Percentiles rank a stretch among this genome's conserved stretches.
These are phyloP conservation scores for Starmerella riodocensis DNA, from an alignment of 805 yeast genomes.

Conservation along the genomic window DNA sequence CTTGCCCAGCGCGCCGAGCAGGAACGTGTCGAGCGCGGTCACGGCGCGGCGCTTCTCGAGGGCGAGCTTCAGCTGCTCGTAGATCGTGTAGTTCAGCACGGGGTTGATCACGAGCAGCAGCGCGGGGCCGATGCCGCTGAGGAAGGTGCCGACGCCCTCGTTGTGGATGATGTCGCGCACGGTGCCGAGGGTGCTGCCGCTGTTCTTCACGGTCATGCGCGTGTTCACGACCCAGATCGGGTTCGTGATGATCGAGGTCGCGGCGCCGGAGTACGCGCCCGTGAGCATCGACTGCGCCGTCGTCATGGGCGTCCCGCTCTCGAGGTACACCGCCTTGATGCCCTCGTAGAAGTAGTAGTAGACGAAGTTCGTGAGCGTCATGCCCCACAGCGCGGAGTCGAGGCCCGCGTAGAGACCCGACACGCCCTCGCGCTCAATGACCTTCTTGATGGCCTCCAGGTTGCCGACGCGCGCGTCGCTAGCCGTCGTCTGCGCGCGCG, in stretches of 20 bases:
- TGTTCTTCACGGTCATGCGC: slow-evolving; percentile 53
- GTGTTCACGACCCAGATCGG: slow-evolving; percentile 97
- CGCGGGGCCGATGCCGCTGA: slow-evolving; percentile 82
- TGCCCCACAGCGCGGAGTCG: slow-evolving; percentile 77
- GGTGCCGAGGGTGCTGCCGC: slow-evolving; percentile 40
- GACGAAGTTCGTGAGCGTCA: slow-evolving; percentile 71
- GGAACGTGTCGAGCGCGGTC: slow-evolving; percentile 63
- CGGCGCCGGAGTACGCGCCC: slow-evolving; percentile 78
- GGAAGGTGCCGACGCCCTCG: slow-evolving; percentile 61
- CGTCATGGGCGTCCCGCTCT: slow-evolving; percentile 26
- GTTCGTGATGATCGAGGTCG: slow-evolving; percentile 68
- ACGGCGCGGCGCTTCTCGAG: slow-evolving; percentile 43
- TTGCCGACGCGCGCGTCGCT: slow-evolving; percentile 21
- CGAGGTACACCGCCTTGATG: slow-evolving; percentile 29
- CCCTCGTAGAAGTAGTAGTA: slow-evolving; percentile 86
- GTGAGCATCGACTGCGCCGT: slow-evolving; percentile 58
- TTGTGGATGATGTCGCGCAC: slow-evolving; percentile 48
- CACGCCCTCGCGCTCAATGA: slow-evolving; percentile 47
- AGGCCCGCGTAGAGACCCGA: slow-evolving; percentile 69
- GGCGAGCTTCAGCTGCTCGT: slow-evolving; percentile 67
- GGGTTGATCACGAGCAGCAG: slow-evolving; percentile 77
- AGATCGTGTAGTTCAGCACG: slow-evolving; percentile 79
- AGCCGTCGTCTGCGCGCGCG: slow-evolving; percentile 68
- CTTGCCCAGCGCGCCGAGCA: slow-evolving; percentile 82
- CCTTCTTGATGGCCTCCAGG: slow-evolving; percentile 34